A percentile compares a stretch with the other conserved stretches of the same genome.
Conservation (phyloP, 176 grass and related monocot genomes). For the Oryza glumipatula region DNA sequence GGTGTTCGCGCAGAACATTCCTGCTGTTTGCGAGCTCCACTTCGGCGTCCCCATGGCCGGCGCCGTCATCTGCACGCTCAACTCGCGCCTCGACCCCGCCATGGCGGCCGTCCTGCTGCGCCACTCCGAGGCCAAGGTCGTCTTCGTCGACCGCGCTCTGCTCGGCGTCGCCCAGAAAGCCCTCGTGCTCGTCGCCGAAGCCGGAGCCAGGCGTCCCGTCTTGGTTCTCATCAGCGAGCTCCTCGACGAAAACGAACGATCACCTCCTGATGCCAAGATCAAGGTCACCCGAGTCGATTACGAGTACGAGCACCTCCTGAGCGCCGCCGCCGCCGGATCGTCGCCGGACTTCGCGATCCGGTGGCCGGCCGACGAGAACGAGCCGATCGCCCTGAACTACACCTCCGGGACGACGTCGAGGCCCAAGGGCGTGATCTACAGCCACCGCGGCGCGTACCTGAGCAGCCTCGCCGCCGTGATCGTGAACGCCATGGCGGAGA, state of each 20-base stretch:
- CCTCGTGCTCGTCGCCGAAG: conserved; percentile 51
- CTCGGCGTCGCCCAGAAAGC: conserved; percentile 49
- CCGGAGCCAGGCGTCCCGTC: conserved; percentile 34
- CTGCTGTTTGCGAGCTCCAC: conserved; percentile 79
- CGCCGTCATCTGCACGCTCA: conserved; percentile 77
- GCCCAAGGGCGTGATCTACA: conserved; percentile 87
- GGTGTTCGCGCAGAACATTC: conserved; percentile 75
- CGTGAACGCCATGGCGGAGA: conserved; percentile 46
- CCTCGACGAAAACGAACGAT: conserved; percentile 16
- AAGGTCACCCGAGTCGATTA: neutral
- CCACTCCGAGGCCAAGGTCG: conserved; percentile 76
- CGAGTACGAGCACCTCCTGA: conserved; percentile 52
- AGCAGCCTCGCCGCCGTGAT: conserved; percentile 60
- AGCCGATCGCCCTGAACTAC: conserved; percentile 82
- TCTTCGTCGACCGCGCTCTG: conserved; percentile 69
- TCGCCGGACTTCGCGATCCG: neutral
- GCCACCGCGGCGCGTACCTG: conserved; percentile 71
- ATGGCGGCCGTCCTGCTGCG: conserved; percentile 65
- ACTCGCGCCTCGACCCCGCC: conserved; percentile 70
- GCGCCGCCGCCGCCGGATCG: too few species aligned
- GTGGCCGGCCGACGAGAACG: conserved; percentile 74
- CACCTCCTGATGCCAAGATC: neutral
- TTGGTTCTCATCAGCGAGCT: conserved; percentile 59
- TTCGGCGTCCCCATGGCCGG: conserved; percentile 79
- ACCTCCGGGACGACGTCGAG: conserved; percentile 80